Conservation (phyloP, 306 rosid species). For the cucumber (Cucumis sativus) region DNA sequence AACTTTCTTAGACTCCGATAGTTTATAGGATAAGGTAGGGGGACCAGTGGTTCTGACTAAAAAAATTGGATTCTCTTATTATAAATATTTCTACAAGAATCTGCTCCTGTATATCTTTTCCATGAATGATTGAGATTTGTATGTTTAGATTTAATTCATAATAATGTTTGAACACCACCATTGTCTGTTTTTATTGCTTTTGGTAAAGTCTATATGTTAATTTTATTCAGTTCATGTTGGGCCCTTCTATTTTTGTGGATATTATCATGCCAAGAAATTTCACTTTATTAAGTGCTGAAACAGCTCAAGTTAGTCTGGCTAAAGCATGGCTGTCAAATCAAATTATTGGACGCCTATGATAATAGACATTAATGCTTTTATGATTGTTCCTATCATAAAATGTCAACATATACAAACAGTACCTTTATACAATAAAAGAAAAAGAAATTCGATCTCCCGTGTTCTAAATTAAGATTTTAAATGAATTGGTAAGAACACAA, state of each 20-base stretch:
- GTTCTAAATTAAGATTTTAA: neutral
- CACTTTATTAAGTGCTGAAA: slow-evolving; percentile 3
- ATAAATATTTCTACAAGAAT: neutral
- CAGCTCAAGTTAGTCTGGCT: slow-evolving; percentile 4
- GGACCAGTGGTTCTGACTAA: neutral
- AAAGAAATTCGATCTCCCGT: neutral
- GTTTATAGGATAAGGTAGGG: neutral
- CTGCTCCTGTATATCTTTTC: neutral
- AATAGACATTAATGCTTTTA: neutral
- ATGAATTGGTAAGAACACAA: neutral
- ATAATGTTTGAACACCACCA: neutral
- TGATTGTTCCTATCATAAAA: neutral
- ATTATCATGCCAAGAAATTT: neutral
- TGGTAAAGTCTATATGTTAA: neutral
- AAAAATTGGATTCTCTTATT: neutral
- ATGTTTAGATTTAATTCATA: neutral
- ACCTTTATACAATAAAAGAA: neutral
- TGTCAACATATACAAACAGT: neutral
- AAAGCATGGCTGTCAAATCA: slow-evolving; percentile 7
- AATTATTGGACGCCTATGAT: neutral
- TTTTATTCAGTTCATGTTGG: neutral
- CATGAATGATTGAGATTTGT: neutral
- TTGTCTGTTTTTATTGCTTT: neutral
- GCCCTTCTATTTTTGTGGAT: slow-evolving; percentile 1
- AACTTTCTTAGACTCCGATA: neutral